These are phyloP conservation scores for Chalara sp. DNA, from an alignment of 2,329 filamentous ascomycete species.

Conservation along the genomic window DNA sequence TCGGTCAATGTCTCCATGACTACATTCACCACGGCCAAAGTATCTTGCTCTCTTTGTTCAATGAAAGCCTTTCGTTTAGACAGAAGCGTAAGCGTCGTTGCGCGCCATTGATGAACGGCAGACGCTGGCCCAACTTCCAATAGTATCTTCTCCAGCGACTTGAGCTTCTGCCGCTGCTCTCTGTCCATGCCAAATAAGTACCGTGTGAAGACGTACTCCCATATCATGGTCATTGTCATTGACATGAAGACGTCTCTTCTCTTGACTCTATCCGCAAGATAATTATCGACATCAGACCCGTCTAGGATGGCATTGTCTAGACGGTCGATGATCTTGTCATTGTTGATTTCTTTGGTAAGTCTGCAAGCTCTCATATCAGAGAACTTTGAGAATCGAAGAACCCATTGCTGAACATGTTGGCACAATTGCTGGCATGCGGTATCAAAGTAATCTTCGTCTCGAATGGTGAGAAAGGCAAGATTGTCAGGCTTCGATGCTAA, in stretches of 20 bases:
- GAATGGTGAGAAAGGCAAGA: conserved; percentile 67
- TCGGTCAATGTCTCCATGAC: conserved; percentile 78
- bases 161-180: conserved; percentile 95
- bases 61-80: conserved; percentile 74
- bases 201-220: conserved; percentile 96
- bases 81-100: conserved; percentile 86
- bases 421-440: conserved; percentile 89
- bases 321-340: conserved; percentile 89
- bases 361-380: conserved; percentile 88
- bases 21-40: conserved; percentile 89
- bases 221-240: conserved; percentile 98
- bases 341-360: conserved; percentile 73
- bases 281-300: conserved; percentile 84
- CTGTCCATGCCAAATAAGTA: conserved; percentile 99
- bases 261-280: conserved; percentile 79
- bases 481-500: conserved; percentile 53
- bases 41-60: conserved; percentile 79
- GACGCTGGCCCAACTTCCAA: conserved; percentile 78
- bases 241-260: conserved; percentile 97
- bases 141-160: conserved; percentile 87
- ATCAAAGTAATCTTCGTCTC: conserved; percentile 94
- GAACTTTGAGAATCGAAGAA: conserved; percentile 94
- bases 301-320: conserved; percentile 93
- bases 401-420: conserved; percentile 95
- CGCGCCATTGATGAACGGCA: conserved; percentile 96